Evolutionary conservation across 2,329 filamentous ascomycete species (phyloP).

Genomic region (Aureobasidium sp.): DNA sequence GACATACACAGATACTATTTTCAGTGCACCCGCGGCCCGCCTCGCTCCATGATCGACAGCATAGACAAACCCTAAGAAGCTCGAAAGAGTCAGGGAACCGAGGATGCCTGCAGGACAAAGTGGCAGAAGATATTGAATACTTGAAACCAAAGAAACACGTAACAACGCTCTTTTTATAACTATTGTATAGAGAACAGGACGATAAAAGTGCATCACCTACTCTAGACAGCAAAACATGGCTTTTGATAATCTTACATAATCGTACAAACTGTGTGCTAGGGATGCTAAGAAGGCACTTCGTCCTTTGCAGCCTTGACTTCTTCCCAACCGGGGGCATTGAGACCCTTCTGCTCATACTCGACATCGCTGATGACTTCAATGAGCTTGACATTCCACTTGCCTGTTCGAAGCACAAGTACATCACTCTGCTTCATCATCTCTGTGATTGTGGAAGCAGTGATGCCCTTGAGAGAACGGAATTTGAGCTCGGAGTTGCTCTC

Average conservation of each 20-base stretch:
- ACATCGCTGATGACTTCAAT: conserved; percentile 48
- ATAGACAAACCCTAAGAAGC: no score
- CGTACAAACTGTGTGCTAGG: background rate
- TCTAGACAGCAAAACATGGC: background rate
- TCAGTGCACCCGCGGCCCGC: no score
- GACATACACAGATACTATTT: no score
- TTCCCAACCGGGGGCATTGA: conserved; percentile 45
- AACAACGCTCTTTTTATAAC: no score
- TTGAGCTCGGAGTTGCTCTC: conserved; percentile 41
- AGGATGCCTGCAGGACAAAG: no score
- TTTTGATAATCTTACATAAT: conserved; percentile 5
- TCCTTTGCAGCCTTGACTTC: conserved; percentile 20
- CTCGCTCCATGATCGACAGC: no score
- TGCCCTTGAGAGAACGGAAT: conserved; percentile 55
- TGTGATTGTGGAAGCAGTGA: conserved; percentile 50
- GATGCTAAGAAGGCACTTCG: background rate
- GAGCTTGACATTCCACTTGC: conserved; percentile 54
- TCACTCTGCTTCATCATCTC: conserved; percentile 40
- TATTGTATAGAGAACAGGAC: no score
- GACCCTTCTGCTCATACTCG: conserved; percentile 40
- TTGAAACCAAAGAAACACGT: no score
- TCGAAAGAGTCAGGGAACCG: no score
- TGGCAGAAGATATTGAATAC: no score
- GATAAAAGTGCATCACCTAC: no score
- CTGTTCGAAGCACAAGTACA: conserved; percentile 47